Evolutionary conservation across 805 yeast genomes (phyloP), one percentile per base, ranked within the genome.

Genomic region (Wickerhamiella domercqiae): DNA sequence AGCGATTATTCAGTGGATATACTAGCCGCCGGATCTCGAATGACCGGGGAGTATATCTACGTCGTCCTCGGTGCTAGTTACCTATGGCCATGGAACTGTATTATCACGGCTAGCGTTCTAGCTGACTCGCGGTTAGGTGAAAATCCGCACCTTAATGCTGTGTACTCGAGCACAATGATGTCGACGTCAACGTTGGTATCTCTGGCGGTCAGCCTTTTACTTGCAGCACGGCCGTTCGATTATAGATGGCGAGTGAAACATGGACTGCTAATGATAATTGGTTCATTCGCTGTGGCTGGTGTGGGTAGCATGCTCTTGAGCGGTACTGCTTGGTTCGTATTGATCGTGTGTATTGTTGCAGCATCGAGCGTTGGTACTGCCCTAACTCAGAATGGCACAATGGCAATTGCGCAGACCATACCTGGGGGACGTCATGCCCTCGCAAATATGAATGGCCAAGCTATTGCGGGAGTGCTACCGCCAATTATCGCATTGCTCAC

Each of bases 31-130:
- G n/a, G n/a, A n/a, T 13, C 13, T 13, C 26, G 11, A 24, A 24
- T 24, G 33, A 18, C 18, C n/a, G 33, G 33, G 5, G 33, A 13
- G 20, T 30, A n/a, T n/a, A 18, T 41, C 33, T 83, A 78, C 50
- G 58, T 73, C 18, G 47, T 71, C 9, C 66, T 80, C 5, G 96
- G 96, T 0, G 65, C 82, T 11, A 78, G 94, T 1, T 63, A 78
- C 16, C 64, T 87, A 16, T 87, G 97, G 96, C 97, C 97, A 0
- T 87, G 97, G 95, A 90, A 87, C 62, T 75, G 90, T 47, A 77
- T 86, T 45, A 59, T 90, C 7, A 73, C 93, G 1, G 94, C 95
- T 0, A 71, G 94, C 0, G 78, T 78, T 6, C 84, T 82, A 57
- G 82, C 83, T 50, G 66, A 69, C 41, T 67, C 70, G 45, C 54